Conservation (phyloP, 495 filamentous ascomycete species). For the Penicillium psychrofluorescens region DNA sequence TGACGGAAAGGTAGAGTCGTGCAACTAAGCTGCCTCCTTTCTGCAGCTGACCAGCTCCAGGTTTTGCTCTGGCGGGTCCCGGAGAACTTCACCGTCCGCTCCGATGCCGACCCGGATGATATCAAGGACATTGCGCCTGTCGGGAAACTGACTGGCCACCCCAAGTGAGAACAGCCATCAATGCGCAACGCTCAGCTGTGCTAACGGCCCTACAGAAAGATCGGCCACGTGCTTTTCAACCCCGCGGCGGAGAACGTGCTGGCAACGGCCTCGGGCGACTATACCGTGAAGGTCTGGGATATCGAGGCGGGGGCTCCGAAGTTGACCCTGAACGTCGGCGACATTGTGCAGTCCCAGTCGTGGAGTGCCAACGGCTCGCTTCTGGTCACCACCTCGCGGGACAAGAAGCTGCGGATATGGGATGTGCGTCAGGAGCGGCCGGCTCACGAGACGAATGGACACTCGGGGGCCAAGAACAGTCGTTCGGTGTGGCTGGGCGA, state of each 20-base stretch:
- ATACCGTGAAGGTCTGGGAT: slow-evolving; percentile 95
- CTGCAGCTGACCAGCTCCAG: slow-evolving; percentile 25
- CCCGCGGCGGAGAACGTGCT: slow-evolving; percentile 93
- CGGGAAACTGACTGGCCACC: slow-evolving; percentile 64
- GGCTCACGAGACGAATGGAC: slow-evolving; percentile 76
- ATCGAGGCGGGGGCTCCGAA: slow-evolving; percentile 67
- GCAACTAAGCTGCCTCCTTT: neutral
- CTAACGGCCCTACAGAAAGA: slow-evolving; percentile 53
- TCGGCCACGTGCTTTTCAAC: slow-evolving; percentile 97
- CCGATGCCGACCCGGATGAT: slow-evolving; percentile 68
- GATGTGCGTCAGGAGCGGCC: slow-evolving; percentile 89
- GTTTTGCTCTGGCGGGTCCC: slow-evolving; percentile 95
- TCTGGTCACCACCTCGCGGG: slow-evolving; percentile 87
- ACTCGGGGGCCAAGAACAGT: slow-evolving; percentile 93
- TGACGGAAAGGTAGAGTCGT: slow-evolving; percentile 68
- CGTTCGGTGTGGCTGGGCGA: slow-evolving; percentile 95
- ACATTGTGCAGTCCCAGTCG: slow-evolving; percentile 90
- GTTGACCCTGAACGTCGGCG: slow-evolving; percentile 71
- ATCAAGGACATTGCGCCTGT: slow-evolving; percentile 73
- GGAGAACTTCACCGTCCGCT: slow-evolving; percentile 73
- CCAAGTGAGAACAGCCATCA: slow-evolving; percentile 31
- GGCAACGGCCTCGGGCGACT: slow-evolving; percentile 90
- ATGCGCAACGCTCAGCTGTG: neutral
- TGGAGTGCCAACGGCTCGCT: slow-evolving; percentile 91
- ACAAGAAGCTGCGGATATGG: slow-evolving; percentile 98